These are phyloP conservation scores for Penicillium sp. DNA, from an alignment of 2,329 filamentous ascomycete genomes.

Conservation along the genomic window DNA sequence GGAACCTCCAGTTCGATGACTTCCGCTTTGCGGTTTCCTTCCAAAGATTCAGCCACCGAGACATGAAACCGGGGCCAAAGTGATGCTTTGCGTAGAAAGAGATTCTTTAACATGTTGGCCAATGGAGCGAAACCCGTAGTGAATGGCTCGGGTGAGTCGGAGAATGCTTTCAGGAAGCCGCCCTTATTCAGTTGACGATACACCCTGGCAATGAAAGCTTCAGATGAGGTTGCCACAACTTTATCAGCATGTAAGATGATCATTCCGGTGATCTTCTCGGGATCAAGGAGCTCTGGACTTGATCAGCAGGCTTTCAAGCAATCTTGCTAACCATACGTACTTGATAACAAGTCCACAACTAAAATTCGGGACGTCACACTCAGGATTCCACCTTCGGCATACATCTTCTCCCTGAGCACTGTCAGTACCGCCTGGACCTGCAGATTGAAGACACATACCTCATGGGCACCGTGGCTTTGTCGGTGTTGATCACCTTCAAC, in stretches of 20 bases:
- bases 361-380: constrained; percentile 95
- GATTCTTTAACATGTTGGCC: constrained; percentile 84
- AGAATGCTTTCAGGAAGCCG: constrained; percentile 95
- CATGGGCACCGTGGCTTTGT: constrained; percentile 81
- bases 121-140: constrained; percentile 84
- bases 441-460: constrained; percentile 39
- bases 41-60: constrained; percentile 82
- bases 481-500: constrained; percentile 89
- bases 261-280: constrained; percentile 82
- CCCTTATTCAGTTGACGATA: constrained; percentile 92
- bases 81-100: constrained; percentile 85
- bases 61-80: constrained; percentile 94
- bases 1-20: constrained; percentile 95
- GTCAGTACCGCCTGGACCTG: constrained; percentile 20
- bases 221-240: constrained; percentile 80
- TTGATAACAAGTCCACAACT: constrained; percentile 88
- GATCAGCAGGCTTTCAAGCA: constrained; percentile 12
- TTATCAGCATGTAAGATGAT: constrained; percentile 84
- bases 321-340: constrained; percentile 33
- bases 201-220: constrained; percentile 92
- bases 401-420: constrained; percentile 76
- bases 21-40: constrained; percentile 89
- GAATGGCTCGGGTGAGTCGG: constrained; percentile 89
- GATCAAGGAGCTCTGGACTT: constrained; percentile 62
- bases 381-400: constrained; percentile 84